phyloP scores from a whole-genome alignment of 306 rosid species.

The Pachyrhizus erosus region DNA sequence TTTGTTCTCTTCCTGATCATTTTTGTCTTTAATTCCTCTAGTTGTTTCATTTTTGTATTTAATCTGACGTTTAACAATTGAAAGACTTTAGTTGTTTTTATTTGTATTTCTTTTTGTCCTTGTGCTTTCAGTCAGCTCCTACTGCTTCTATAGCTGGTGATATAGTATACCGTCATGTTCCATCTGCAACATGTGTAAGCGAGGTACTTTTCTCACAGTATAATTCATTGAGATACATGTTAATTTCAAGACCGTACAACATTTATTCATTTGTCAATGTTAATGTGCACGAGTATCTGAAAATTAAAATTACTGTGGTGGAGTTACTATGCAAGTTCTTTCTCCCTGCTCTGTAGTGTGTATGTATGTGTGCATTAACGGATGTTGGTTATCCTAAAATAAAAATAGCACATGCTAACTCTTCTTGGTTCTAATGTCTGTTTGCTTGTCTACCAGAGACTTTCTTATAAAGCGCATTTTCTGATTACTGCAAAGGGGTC shows the following conservation, averaged over 20 bases:
- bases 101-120: conserved; percentile 36
- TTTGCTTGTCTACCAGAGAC: background rate
- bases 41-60: conserved; percentile 36
- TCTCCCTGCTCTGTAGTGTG: background rate
- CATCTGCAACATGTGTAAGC: conserved; percentile 90
- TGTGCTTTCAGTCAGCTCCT: conserved; percentile 79
- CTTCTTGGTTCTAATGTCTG: background rate
- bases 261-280: conserved; percentile 26
- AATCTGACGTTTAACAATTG: conserved; percentile 31
- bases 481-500: background rate
- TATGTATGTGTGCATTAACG: background rate
- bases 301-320: conserved; percentile 1
- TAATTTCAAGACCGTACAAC: background rate
- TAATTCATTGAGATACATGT: conserved; percentile 9
- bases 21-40: conserved; percentile 39
- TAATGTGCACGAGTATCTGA: background rate
- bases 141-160: conserved; percentile 85
- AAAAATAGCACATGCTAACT: background rate
- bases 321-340: background rate
- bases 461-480: background rate
- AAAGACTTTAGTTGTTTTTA: conserved; percentile 34
- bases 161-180: conserved; percentile 83
- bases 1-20: conserved; percentile 45
- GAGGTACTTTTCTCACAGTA: conserved; percentile 67
- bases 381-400: conserved; percentile 20